These are phyloP conservation scores for Trichosporon ovoides DNA, from an alignment of 1,284 basidiomycete species.

Conservation along the genomic window DNA sequence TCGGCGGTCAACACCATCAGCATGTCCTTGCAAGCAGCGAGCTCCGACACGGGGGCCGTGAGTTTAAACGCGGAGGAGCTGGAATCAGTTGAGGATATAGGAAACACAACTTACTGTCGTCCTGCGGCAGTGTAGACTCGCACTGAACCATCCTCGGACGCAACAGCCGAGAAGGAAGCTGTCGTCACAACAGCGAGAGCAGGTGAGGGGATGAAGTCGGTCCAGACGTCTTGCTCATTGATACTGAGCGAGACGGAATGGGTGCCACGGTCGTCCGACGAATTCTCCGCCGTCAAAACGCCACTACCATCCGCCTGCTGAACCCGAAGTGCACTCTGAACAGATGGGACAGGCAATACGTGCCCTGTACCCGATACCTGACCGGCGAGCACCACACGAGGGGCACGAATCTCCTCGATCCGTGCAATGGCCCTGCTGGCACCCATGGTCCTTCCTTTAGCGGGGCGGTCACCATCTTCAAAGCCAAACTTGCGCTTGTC, in stretches of 20 bases:
- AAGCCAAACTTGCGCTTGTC: constrained; percentile 33
- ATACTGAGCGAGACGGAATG: constrained; percentile 38
- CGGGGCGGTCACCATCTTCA: constrained; percentile 15
- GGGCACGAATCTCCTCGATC: constrained; percentile 35
- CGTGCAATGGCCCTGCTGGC: constrained; percentile 16
- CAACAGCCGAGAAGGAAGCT: constrained; percentile 64
- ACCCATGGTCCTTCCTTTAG: constrained; percentile 29
- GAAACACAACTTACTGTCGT: constrained; percentile 56
- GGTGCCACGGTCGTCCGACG: constrained; percentile 58
- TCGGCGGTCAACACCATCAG: constrained; percentile 67
- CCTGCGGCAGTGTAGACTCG: constrained; percentile 74
- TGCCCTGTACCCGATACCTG: constrained; percentile 4
- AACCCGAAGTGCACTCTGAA: constrained; percentile 34
- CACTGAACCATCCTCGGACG: constrained; percentile 67
- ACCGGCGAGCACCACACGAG: constrained; percentile 3
- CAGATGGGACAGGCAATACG: constrained; percentile 19
- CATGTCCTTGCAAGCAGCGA: constrained; percentile 61
- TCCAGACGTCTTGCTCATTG: constrained; percentile 71
- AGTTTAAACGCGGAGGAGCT: constrained; percentile 66
- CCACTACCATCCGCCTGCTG: constrained; percentile 23
- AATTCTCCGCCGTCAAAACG: constrained; percentile 63
- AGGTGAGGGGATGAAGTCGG: constrained; percentile 74
- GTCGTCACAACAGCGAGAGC: constrained; percentile 64
- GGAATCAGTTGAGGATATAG: constrained; percentile 10
- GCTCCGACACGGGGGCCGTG: constrained; percentile 63